Evolutionary conservation across 345 rosid genomes (phyloP).

Genomic region (Arabis hirsuta): DNA sequence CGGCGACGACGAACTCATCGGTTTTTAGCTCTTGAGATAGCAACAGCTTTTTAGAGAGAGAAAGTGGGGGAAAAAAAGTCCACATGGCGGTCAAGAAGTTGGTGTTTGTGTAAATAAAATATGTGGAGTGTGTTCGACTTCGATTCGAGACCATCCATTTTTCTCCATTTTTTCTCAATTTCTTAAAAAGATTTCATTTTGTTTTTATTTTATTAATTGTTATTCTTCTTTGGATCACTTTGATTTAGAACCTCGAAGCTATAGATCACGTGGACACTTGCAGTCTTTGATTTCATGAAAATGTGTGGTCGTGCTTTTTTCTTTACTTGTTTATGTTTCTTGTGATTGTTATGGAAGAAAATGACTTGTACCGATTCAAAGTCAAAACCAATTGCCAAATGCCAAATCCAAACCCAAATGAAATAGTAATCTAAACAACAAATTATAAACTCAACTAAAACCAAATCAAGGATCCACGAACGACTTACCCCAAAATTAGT

Average conservation of each 20-base stretch:
- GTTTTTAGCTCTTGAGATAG: conserved; percentile 2
- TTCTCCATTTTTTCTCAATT: not conserved
- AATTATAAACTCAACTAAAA: not conserved
- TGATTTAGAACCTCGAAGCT: conserved; percentile 26
- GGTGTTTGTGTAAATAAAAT: conserved; percentile 7
- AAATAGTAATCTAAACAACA: not conserved
- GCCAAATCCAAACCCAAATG: not conserved
- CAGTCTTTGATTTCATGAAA: conserved; percentile 12
- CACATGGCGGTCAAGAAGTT: conserved; percentile 45
- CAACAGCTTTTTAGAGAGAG: conserved; percentile 22
- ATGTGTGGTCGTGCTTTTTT: conserved; percentile 24
- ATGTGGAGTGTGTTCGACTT: conserved; percentile 36
- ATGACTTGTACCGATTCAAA: conserved; percentile 14
- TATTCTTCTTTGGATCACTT: not conserved
- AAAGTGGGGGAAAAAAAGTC: conserved; percentile 6
- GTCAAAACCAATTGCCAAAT: conserved; percentile 19
- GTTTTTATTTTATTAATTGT: not conserved
- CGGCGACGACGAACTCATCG: conserved; percentile 52
- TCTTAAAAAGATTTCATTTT: not conserved
- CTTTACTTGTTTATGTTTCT: not conserved
- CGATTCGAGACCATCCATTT: conserved; percentile 35
- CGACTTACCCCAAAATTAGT: not conserved
- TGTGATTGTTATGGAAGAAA: conserved; percentile 16
- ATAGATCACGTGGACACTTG: conserved; percentile 19
- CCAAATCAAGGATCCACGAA: conserved; percentile 3